phyloP scores from a whole-genome alignment of 2,329 filamentous ascomycete species.

The Ophiostoma pallidulum region DNA sequence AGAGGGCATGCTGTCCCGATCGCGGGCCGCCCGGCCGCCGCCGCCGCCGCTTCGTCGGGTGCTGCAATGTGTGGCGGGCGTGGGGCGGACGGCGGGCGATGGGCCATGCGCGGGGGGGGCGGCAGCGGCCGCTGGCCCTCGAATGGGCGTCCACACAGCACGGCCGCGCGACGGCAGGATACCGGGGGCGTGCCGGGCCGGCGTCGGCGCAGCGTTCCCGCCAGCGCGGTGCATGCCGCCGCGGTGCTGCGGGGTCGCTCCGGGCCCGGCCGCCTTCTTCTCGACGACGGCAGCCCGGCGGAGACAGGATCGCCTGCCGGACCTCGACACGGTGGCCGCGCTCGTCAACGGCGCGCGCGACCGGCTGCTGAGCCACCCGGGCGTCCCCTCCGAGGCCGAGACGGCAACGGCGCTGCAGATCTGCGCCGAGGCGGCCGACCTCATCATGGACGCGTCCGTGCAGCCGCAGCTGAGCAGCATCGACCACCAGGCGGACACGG shows the following conservation, averaged over 20 bases:
- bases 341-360: conserved; percentile 34
- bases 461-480: conserved; percentile 32
- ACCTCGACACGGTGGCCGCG: conserved; percentile 31
- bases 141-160: conserved; percentile 2
- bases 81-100: conserved; percentile 14
- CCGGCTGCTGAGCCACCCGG: conserved; percentile 34
- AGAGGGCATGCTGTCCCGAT: conserved; percentile 1
- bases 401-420: conserved; percentile 35
- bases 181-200: too few species aligned
- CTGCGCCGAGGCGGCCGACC: conserved; percentile 34
- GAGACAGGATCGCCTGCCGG: conserved; percentile 19
- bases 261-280: neutral
- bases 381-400: conserved; percentile 35
- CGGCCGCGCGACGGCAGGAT: neutral
- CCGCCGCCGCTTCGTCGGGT: conserved; percentile 15
- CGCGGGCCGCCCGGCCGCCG: neutral
- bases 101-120: neutral
- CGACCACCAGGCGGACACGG: conserved; percentile 32
- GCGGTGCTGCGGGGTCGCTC: too few species aligned
- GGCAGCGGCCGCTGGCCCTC: neutral
- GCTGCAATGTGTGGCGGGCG: conserved; percentile 23
- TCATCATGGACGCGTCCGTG: conserved; percentile 25
- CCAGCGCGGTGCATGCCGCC: neutral
- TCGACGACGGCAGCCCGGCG: neutral
- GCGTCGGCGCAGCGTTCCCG: neutral